Percentiles rank a stretch among this genome's conserved stretches.
phyloP scores from a whole-genome alignment of 176 grass and related monocot species.

The Raddia distichophylla region DNA sequence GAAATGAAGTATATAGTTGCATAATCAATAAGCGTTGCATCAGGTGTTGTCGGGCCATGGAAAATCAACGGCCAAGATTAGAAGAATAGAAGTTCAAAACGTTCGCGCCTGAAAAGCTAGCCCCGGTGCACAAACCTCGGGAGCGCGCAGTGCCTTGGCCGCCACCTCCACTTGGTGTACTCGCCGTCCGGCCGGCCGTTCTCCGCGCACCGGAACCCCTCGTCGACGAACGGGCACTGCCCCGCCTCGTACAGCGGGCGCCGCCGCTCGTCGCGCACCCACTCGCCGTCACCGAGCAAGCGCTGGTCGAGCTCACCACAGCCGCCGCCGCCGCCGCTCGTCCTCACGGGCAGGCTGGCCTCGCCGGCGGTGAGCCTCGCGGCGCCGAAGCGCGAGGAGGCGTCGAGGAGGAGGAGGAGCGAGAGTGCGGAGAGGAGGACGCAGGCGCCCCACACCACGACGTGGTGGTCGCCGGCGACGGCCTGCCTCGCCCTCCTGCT shows the following conservation, averaged over 20 bases:
- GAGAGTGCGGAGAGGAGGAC: conserved; percentile 37
- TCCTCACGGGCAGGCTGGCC: background rate
- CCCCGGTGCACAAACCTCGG: conserved; percentile 35
- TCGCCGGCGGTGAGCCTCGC: conserved; percentile 25
- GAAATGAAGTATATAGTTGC: background rate
- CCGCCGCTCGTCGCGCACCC: conserved; percentile 42
- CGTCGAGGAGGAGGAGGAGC: conserved; percentile 20
- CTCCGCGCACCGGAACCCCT: conserved; percentile 65
- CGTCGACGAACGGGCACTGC: conserved; percentile 57
- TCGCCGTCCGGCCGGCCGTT: conserved; percentile 59
- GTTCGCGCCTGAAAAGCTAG: too few relatives aligned
- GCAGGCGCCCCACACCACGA: conserved; percentile 43
- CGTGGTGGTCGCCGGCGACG: background rate
- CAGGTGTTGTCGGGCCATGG: background rate
- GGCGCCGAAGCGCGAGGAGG: background rate
- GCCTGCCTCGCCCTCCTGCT: conserved; percentile 34
- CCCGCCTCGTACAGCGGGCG: conserved; percentile 44
- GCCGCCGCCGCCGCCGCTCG: background rate
- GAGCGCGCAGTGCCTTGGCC: conserved; percentile 47
- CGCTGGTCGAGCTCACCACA: conserved; percentile 19
- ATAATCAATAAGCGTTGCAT: background rate
- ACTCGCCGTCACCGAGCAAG: conserved; percentile 51
- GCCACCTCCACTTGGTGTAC: conserved; percentile 67
- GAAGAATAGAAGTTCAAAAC: too few relatives aligned
- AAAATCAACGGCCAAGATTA: background rate